phyloP scores from a whole-genome alignment of 495 filamentous ascomycete species.

The Neurospora discreta region DNA sequence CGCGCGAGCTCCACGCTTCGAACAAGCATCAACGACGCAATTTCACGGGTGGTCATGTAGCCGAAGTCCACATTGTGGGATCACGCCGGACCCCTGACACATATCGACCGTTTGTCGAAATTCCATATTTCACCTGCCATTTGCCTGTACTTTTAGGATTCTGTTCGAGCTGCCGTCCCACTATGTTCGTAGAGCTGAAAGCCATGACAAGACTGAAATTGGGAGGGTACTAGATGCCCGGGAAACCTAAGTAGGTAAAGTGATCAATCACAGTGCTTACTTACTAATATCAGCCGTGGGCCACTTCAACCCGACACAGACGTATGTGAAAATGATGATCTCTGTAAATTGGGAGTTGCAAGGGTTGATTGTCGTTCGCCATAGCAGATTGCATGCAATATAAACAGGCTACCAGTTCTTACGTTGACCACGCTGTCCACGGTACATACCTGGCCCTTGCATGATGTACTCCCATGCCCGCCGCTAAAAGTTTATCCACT shows the following conservation, averaged over 20 bases:
- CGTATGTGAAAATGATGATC: neutral
- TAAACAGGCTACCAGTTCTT: neutral
- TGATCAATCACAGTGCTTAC: neutral
- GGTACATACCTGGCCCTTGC: neutral
- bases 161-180: neutral
- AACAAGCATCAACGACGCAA: neutral
- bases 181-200: neutral
- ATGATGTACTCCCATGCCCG: neutral
- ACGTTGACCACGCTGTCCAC: neutral
- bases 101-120: neutral
- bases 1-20: neutral
- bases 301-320: neutral
- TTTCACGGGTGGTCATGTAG: neutral
- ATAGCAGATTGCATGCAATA: neutral
- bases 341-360: neutral
- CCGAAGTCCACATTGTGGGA: neutral
- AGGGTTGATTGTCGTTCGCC: neutral
- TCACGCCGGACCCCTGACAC: neutral
- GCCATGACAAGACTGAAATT: neutral
- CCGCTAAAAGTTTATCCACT: neutral
- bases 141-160: neutral
- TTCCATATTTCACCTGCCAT: neutral
- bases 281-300: neutral
- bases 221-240: neutral
- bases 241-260: neutral